Percentiles rank a stretch among this genome's conserved stretches.
Conservation (phyloP, 257 asterid genomes). For the Nicotiana benthamiana region DNA sequence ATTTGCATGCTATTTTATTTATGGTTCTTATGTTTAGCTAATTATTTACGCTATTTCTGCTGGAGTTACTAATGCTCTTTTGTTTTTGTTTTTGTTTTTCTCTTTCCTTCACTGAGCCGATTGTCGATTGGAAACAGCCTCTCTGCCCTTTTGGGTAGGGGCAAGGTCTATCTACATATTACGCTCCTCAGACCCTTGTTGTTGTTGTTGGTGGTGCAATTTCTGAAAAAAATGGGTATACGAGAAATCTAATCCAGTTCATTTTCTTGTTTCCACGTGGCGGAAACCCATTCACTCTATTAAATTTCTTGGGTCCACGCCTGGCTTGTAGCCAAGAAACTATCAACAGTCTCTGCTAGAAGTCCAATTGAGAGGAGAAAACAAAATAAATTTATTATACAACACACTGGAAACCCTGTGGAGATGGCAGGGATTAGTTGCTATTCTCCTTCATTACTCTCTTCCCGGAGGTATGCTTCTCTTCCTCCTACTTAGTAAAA, state of each 20-base stretch:
- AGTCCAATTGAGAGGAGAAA: conserved; percentile 11
- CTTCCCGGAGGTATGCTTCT: conserved; percentile 42
- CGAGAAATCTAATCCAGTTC: conserved; percentile 34
- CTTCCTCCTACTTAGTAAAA: no score
- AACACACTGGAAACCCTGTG: background rate
- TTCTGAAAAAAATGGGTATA: background rate
- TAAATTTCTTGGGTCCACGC: conserved; percentile 40
- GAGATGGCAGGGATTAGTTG: conserved; percentile 63
- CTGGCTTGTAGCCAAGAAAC: conserved; percentile 6
- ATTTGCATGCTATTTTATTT: no score
- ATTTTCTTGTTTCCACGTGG: conserved; percentile 44
- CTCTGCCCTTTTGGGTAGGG: no score
- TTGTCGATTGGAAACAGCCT: no score
- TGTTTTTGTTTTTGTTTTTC: no score
- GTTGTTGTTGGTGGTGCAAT: no score
- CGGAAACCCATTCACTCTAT: conserved; percentile 36
- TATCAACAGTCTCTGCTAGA: background rate
- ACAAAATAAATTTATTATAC: background rate
- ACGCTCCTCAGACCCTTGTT: no score
- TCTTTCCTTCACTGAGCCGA: no score
- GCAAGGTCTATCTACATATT: no score
- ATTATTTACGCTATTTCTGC: no score
- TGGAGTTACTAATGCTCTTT: no score
- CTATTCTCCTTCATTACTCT: conserved; percentile 43
- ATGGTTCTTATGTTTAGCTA: no score